Conservation (phyloP, 225 moss, liverwort and hornwort species). For the Bryoerythrophyllum caledonicum region DNA sequence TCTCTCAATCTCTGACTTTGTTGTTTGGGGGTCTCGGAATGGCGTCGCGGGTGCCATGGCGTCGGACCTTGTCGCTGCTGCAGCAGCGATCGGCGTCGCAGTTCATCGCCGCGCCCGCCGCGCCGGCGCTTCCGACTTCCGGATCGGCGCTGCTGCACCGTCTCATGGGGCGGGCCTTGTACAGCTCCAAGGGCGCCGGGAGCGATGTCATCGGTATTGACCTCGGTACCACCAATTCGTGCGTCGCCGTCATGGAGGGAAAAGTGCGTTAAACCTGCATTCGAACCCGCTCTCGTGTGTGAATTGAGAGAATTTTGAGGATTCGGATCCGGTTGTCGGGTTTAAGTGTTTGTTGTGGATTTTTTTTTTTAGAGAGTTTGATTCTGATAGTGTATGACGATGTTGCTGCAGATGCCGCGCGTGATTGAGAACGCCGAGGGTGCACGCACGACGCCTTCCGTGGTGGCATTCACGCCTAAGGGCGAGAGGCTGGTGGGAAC, state of each 20-base stretch:
- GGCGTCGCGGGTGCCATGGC: slow-evolving; percentile 52
- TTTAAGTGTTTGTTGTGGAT: no score
- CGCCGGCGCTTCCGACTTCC: neutral
- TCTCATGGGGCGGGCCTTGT: slow-evolving; percentile 30
- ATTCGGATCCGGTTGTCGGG: no score
- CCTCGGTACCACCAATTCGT: slow-evolving; percentile 65
- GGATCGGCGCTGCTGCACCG: slow-evolving; percentile 45
- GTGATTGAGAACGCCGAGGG: slow-evolving; percentile 60
- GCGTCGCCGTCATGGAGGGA: slow-evolving; percentile 59
- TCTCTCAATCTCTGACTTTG: no score
- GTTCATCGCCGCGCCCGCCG: neutral
- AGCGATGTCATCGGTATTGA: slow-evolving; percentile 66
- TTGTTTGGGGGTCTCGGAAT: neutral
- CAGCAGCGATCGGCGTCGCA: slow-evolving; percentile 36
- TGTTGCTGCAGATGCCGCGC: slow-evolving; percentile 33
- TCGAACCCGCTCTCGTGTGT: no score
- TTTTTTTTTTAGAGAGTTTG: no score
- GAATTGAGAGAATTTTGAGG: no score
- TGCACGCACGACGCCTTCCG: slow-evolving; percentile 56
- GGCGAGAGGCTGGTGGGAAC: slow-evolving; percentile 61
- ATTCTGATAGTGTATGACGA: no score
- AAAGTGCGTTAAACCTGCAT: slow-evolving; percentile 30
- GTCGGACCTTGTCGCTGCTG: slow-evolving; percentile 36
- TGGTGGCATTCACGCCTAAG: slow-evolving; percentile 53
- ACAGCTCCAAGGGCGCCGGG: slow-evolving; percentile 57